phyloP scores from a whole-genome alignment of 371 early-diverging fungal species.

The Umbelopsis sp. region DNA sequence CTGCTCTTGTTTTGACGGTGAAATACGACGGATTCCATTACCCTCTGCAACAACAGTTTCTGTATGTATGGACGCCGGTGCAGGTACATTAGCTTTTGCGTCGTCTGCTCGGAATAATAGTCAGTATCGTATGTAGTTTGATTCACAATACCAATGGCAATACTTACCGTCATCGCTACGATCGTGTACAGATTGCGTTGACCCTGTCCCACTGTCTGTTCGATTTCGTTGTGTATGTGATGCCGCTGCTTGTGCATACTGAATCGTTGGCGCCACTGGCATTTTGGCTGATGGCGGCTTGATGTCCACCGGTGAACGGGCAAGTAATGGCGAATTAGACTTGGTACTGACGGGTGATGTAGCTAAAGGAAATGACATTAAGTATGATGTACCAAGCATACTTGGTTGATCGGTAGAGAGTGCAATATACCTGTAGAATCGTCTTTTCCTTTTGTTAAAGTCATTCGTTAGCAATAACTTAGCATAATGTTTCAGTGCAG shows the following conservation, averaged over 20 bases:
- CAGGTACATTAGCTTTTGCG: not conserved
- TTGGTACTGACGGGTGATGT: slow-evolving; percentile 14
- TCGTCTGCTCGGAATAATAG: not conserved
- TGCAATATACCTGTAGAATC: slow-evolving; percentile 11
- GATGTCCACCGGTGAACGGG: slow-evolving; percentile 1
- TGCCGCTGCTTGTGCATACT: slow-evolving; percentile 11
- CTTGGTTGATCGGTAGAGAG: not conserved
- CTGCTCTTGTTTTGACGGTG: slow-evolving; percentile 23
- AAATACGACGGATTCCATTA: not conserved
- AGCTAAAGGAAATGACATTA: not conserved
- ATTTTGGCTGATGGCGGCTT: not conserved
- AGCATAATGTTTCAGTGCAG: not conserved
- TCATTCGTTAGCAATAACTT: not conserved
- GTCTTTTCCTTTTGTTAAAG: not conserved
- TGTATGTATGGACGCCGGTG: not conserved
- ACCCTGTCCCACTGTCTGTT: not conserved
- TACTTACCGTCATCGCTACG: not conserved
- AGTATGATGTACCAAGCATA: not conserved
- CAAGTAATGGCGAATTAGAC: slow-evolving; percentile 11
- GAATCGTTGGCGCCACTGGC: not conserved
- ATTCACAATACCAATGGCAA: not conserved
- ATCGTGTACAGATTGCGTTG: not conserved
- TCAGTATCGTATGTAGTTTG: not conserved
- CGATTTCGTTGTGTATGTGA: not conserved
- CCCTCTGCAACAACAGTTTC: not conserved